Evolutionary conservation across 768 basidiomycete genomes (phyloP), one percentile per base, ranked within the genome.

Genomic region (Amanita pallidorosea): DNA sequence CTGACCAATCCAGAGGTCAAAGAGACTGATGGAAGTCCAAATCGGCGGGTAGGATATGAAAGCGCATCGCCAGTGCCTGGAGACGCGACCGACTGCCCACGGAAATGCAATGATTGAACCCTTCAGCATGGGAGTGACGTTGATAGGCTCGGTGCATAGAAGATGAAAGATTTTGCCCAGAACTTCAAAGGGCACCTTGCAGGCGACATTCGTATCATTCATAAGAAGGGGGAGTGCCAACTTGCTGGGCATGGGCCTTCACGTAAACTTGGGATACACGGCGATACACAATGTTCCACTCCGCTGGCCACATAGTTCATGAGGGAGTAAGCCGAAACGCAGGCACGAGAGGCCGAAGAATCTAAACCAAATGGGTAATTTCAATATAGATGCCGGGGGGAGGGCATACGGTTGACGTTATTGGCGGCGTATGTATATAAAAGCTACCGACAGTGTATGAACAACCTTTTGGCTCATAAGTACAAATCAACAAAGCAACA

Each of bases 141-240:
- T n/a, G 23, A 44, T 44, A n/a, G 42, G 42, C n/a, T 44, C 42
- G 8, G 22, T 23, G 42, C 25, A 44, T 27, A 44, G 25, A 7
- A 43, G 22, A n/a, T 22, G 42, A 23, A 43, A 23, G 22, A 44
- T 44, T 9, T 15, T 22, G 42, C 42, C 23, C 25, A 44, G 23
- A 27, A 44, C 42, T n/a, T 44, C 42, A 13, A 27, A 5, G n/a
- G 42, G 23, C 2, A 44, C 42, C 27, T 69, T 44, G 42, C 23
- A 44, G 25, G 42, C 42, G 25, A n/a, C 5, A n/a, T 25, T 44
- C 83, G 61, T 91, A 88, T 60, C 86, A 80, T 35, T 88, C 90
- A 63, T 17, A 20, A 7, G 3, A 9, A 45, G 47, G 33, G 12
- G 9, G n/a, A 37, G 7, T n/a, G 36, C n/a, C 6, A 18, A 36